Evolutionary conservation across 202 grass and related monocot species (phyloP), one percentile per base, ranked within the genome.

Genomic region (Cymbopogon flexuosus): DNA sequence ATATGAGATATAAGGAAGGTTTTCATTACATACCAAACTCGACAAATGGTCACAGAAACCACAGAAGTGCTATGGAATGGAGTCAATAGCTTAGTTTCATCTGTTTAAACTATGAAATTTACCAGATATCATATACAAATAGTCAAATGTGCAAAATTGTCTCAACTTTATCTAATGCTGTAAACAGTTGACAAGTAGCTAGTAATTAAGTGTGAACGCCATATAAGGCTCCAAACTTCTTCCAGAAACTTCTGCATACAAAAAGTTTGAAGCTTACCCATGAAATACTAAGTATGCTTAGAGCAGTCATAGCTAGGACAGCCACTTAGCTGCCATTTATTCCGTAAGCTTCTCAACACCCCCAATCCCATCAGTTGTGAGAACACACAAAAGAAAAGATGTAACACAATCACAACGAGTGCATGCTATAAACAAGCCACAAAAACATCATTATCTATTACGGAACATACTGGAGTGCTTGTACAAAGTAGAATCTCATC

Each of bases 301-400:
- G 19, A 65, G 19, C 10, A 43, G n/a, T 71, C 10, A 8, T 79
- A 14, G 29, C 34, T 54, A 41, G 19, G 58, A 37, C 45, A 72
- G 29, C 56, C 27, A 49, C 10, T 77, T 70, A 77, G 14, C 6
- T 60, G 81, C 47, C 15, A 73, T 77, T 72, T 78, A 81, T 77
- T 61, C 23, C 33, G 11, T 36, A 5, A 78, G 18, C 7, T 56
- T 65, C 15, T 30, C 2, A 33, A 39, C 21, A 64, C 23, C 33
- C n/a, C 54, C 47, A 61, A 52, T 2, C 9, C 42, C 43, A 10
- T 31, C 14, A 5, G 14, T 18, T 51, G 68, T 33, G 68, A 72
- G 42, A 18, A 72, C 68, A 70, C 0, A 77, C 12, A 43, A 46
- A 46, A 47, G 73, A 65, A 27, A 43, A 22, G 5, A 30, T 16